Conservation (phyloP, 1,139 yeast species). For the Lodderomyces margitis region DNA sequence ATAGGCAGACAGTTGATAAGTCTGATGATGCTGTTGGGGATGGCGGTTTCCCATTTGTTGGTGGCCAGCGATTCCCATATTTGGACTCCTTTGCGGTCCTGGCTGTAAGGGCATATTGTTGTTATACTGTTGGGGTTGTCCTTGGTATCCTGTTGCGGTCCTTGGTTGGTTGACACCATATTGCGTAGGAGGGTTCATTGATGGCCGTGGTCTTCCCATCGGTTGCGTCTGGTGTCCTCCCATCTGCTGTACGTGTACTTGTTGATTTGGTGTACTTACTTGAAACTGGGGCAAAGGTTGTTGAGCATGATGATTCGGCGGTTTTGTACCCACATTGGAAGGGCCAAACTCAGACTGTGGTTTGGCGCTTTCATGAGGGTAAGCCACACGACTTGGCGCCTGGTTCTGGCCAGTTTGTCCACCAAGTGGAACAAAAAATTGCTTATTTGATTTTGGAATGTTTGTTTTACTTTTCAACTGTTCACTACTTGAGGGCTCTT, state of each 20-base stretch:
- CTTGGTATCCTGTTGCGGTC: constrained; percentile 14
- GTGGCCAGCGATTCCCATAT: not conserved
- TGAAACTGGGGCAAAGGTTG: constrained; percentile 7
- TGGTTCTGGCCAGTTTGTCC: not conserved
- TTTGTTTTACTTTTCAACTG: constrained; percentile 3
- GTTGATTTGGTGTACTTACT: not conserved
- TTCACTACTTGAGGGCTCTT: not conserved
- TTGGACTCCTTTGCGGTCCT: not conserved
- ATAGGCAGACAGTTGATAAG: not conserved
- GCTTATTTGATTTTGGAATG: constrained; percentile 4
- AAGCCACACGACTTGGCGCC: constrained; percentile 2
- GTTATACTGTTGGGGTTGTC: constrained; percentile 10
- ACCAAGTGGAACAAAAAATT: not conserved
- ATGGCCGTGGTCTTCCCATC: constrained; percentile 7
- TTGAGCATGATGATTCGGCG: constrained; percentile 4
- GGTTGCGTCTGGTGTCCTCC: not conserved
- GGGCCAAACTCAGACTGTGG: not conserved
- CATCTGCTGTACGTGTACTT: not conserved
- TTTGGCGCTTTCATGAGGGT: not conserved
- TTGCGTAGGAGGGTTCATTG: not conserved
- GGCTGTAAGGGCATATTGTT: constrained; percentile 1
- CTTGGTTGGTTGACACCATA: not conserved
- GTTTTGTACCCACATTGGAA: not conserved
- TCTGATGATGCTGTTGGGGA: constrained; percentile 9
- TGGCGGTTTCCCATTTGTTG: constrained; percentile 7